Evolutionary conservation across 2,329 filamentous ascomycete species (phyloP).

Genomic region (Lachnellula subtilissima): DNA sequence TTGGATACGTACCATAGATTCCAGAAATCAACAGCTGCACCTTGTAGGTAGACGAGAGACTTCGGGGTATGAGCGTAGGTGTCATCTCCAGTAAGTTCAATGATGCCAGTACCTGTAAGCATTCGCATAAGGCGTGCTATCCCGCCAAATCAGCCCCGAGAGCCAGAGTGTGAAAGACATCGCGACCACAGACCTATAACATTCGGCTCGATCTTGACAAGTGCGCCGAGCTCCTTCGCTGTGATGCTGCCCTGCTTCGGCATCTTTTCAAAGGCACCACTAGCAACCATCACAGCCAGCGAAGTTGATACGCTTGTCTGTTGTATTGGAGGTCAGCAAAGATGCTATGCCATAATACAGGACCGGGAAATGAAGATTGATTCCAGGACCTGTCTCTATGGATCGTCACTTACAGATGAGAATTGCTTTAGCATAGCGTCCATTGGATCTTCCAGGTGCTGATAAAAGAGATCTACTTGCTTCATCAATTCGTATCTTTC

Average conservation of each 20-base stretch:
- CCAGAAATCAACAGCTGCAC: conserved; percentile 17
- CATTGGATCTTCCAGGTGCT: conserved; percentile 11
- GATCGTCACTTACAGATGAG: conserved; percentile 9
- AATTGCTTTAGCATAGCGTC: conserved; percentile 14
- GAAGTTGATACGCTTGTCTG: conserved; percentile 8
- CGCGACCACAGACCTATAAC: conserved; percentile 10
- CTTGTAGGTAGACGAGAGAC: conserved; percentile 17
- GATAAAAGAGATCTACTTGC: conserved; percentile 7
- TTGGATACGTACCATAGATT: conserved; percentile 17
- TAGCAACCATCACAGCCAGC: conserved; percentile 16
- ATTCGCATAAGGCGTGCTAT: conserved; percentile 20
- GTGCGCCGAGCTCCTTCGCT: conserved; percentile 15
- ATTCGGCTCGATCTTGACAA: conserved; percentile 13
- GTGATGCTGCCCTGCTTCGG: conserved; percentile 18
- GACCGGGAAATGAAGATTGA: not conserved
- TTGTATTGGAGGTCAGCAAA: not conserved
- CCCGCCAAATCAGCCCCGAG: not conserved
- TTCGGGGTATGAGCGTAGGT: conserved; percentile 19
- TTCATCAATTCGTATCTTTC: conserved; percentile 9
- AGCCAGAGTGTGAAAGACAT: conserved; percentile 5
- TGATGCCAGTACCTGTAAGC: conserved; percentile 13
- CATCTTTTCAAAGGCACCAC: conserved; percentile 22
- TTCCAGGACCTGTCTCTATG: not conserved
- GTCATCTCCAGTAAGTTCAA: conserved; percentile 13
- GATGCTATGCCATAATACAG: not conserved